Conservation (phyloP, 305 asterid genomes). For the Andrographis paniculata region DNA sequence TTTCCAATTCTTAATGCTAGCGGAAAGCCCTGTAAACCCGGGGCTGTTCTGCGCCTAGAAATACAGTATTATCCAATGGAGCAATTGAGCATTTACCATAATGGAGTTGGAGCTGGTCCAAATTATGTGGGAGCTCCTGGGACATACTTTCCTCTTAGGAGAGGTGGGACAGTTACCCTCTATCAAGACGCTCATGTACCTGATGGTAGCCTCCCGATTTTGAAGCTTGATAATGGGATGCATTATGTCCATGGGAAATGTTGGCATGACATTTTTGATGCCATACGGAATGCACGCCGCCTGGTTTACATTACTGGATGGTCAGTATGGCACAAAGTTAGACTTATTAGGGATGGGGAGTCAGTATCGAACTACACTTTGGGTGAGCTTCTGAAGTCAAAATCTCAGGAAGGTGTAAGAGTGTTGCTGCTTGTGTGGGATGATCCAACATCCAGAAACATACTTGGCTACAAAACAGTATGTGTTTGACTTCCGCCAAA, state of each 20-base stretch:
- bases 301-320: slow-evolving; percentile 88
- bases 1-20: slow-evolving; percentile 68
- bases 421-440: slow-evolving; percentile 96
- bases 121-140: slow-evolving; percentile 75
- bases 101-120: slow-evolving; percentile 93
- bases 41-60: slow-evolving; percentile 73
- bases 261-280: slow-evolving; percentile 84
- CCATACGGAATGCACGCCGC: slow-evolving; percentile 73
- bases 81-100: slow-evolving; percentile 57
- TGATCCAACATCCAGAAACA: slow-evolving; percentile 94
- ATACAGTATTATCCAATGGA: slow-evolving; percentile 72
- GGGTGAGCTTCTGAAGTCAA: slow-evolving; percentile 85
- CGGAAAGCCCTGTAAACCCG: slow-evolving; percentile 80
- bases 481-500: slow-evolving; percentile 25
- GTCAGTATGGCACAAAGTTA: slow-evolving; percentile 98
- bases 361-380: slow-evolving; percentile 47
- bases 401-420: slow-evolving; percentile 98
- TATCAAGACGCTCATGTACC: slow-evolving; percentile 99
- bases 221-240: slow-evolving; percentile 69
- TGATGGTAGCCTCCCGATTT: slow-evolving; percentile 66
- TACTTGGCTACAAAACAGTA: slow-evolving; percentile 88
- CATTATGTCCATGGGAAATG: slow-evolving; percentile 82
- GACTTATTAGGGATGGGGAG: slow-evolving; percentile 74
- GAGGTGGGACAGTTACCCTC: slow-evolving; percentile 83
- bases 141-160: slow-evolving; percentile 92